Evolutionary conservation across 2,329 filamentous ascomycete species (phyloP), one percentile per base, ranked within the genome.

Genomic region (Penicillium verrucosum): DNA sequence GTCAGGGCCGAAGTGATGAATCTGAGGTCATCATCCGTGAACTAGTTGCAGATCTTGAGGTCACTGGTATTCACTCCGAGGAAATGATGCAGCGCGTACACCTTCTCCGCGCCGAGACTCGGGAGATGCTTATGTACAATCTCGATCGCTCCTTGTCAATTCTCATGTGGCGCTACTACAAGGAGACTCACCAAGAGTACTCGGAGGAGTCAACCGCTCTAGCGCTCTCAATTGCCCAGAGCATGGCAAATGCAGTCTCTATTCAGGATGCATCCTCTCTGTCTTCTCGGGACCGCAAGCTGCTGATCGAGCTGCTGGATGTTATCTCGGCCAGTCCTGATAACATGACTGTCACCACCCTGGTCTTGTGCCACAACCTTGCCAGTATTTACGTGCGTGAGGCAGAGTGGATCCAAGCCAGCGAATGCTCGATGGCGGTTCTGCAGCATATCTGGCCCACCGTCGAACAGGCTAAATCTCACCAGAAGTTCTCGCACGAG

Each of bases 161-260:
- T 21, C 61, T 72, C 27, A 63, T 72, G 58, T 74, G 71, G 71
- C 68, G 66, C 32, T 74, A 70, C 50, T 74, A 72, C 59, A 67
- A 69, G 55, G 64, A 67, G 14, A 67, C 56, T 1, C 65, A 70
- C 21, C 62, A 68, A 37, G 64, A 71, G 29, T 70, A 73, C 43
- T 64, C 69, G 0, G 37, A 64, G 0, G 67, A 73, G n/a, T 68
- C 69, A 4, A 64, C 67, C 5, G 48, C 50, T 5, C 50, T 74
- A 41, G 71, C 71, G 0, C 58, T 67, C 40, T 66, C 63, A 2
- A 64, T 74, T 10, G 66, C 68, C 5, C 62, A 69, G 21, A 63
- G 61, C 14, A 64, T 70, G 45, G 64, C 61, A 1, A 65, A 61
- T 18, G 52, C 61, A 3, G 61, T 64, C n/a, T 60, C 63, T 1